Evolutionary conservation across 441 rosid genomes (phyloP), one percentile per base, ranked within the genome.

Genomic region (Gossypium davidsonii): DNA sequence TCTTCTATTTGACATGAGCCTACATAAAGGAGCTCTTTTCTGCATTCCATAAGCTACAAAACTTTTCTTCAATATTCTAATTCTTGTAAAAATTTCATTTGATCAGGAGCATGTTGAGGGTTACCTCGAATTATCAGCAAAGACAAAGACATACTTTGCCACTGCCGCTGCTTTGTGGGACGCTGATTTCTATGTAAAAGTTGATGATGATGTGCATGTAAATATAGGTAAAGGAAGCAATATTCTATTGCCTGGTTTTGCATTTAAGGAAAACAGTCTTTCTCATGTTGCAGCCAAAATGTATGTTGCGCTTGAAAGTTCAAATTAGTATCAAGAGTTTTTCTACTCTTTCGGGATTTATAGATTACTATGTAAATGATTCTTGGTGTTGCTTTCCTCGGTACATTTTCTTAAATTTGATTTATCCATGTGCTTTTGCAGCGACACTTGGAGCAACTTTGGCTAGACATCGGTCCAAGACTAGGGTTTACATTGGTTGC

Each of bases 191-290:
- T 93, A 88, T 71, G 93, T 93, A 72, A 93, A 93, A 85, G 95
- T 88, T 31, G 97, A 93, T 76, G 98, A 91, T 75, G 97, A 93
- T 78, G 96, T 93, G 21, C 98, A 91, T 83, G 97, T 93, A 73
- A 93, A 91, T 71, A 90, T 90, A 86, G 98, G 98, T 93, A 82
- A 66, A 56, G 51, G 31, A 34, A 21, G 26, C 51, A 67, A 3
- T 9, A 17, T n/a, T 26, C 15, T 67, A 42, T 67, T 49, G 25
- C 42, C 49, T 34, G 58, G 14, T 68, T 65, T 12, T 62, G 10
- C 65, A 10, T 26, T 18, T 15, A 14, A 2, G 2, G 44, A 15
- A 44, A 39, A 42, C 8, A 46, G 1, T 7, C 25, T 21, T 67
- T 48, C 71, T 65, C 11, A 5, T 18, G 4, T 64, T 44, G 52